These are phyloP conservation scores for Henckelia pumila DNA, from an alignment of 257 asterid species.

Conservation along the genomic window DNA sequence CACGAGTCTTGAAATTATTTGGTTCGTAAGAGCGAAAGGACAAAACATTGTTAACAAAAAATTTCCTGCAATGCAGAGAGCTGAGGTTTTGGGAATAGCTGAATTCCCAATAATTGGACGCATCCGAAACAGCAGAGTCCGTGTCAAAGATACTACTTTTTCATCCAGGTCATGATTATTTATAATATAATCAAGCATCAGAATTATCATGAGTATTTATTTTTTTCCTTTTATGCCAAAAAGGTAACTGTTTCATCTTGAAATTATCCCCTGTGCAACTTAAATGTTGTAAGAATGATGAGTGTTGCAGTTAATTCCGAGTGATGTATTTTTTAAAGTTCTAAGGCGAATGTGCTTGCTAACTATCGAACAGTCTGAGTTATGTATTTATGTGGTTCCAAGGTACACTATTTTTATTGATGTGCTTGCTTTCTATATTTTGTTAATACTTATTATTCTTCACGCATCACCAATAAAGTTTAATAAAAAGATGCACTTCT, in stretches of 20 bases:
- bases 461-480: too few species aligned
- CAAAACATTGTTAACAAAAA: not conserved
- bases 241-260: not conserved
- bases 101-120: conserved; percentile 96
- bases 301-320: not conserved
- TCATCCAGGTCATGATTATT: conserved; percentile 68
- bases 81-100: conserved; percentile 75
- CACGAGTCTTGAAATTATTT: conserved; percentile 7
- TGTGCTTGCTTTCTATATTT: too few species aligned
- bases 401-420: too few species aligned
- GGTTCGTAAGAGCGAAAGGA: conserved; percentile 4
- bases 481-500: too few species aligned
- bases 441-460: too few species aligned
- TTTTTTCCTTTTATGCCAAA: not conserved
- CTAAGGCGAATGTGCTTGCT: not conserved
- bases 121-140: conserved; percentile 83
- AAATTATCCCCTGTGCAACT: too few species aligned
- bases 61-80: conserved; percentile 58
- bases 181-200: not conserved
- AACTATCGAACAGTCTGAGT: too few species aligned
- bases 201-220: not conserved
- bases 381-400: too few species aligned
- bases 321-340: not conserved
- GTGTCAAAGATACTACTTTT: conserved; percentile 80
- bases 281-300: not conserved